Conservation (phyloP, 108 stramenopile genomes). For the Phaeodactylum tricornutum region DNA sequence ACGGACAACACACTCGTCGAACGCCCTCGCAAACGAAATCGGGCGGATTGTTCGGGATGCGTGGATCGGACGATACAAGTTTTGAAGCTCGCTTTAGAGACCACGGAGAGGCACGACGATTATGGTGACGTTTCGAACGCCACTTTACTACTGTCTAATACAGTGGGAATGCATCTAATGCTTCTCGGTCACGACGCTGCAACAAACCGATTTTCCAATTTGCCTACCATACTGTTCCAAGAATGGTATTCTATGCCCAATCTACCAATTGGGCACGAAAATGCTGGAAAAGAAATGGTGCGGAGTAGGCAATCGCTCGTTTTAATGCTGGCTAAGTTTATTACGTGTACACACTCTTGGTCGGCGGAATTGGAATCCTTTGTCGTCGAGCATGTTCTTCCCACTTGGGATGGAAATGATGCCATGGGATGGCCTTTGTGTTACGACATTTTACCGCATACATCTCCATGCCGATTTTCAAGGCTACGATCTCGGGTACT, state of each 20-base stretch:
- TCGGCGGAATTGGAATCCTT: constrained; percentile 7
- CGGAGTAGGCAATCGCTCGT: too few relatives aligned
- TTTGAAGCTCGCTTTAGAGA: too few relatives aligned
- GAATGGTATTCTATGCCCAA: not conserved
- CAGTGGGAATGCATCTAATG: too few relatives aligned
- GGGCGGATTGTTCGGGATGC: too few relatives aligned
- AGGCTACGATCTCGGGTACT: not conserved
- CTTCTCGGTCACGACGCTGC: not conserved
- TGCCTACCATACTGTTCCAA: not conserved
- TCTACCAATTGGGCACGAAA: not conserved
- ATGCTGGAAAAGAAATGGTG: too few relatives aligned
- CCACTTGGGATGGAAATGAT: constrained; percentile 8
- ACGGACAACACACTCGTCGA: too few relatives aligned
- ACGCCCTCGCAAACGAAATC: too few relatives aligned
- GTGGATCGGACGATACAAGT: too few relatives aligned
- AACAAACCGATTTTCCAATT: not conserved
- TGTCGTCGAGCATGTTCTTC: constrained; percentile 5
- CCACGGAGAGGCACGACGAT: too few relatives aligned
- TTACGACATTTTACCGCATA: not conserved
- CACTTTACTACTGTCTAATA: too few relatives aligned
- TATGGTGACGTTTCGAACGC: too few relatives aligned
- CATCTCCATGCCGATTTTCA: not conserved
- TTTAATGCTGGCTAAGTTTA: not conserved
- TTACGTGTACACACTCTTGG: not conserved
- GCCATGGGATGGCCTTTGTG: not conserved